phyloP scores from a whole-genome alignment of 768 basidiomycete species.

The Brasilioporus rufonigricans region DNA sequence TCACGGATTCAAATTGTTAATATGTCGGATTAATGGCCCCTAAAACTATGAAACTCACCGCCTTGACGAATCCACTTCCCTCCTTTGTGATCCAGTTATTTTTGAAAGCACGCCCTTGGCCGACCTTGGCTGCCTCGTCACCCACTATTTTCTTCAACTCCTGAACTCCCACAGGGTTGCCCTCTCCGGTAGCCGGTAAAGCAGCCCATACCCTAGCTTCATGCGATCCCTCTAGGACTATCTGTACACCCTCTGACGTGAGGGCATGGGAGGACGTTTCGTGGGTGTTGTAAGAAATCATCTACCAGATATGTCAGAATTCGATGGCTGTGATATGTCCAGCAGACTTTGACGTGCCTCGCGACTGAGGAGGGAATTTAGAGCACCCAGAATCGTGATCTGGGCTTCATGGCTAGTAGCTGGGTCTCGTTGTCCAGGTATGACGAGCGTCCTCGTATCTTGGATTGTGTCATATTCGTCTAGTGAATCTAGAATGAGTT shows the following conservation, averaged over 20 bases:
- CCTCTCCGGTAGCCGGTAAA: constrained; percentile 69
- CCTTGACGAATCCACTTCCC: constrained; percentile 80
- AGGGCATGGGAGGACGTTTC: constrained; percentile 72
- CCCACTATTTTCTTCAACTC: constrained; percentile 78
- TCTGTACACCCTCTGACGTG: constrained; percentile 79
- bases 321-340: constrained; percentile 1
- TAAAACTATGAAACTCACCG: constrained; percentile 49
- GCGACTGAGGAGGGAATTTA: constrained; percentile 86
- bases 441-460: constrained; percentile 65
- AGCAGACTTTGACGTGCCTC: constrained; percentile 52
- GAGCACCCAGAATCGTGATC: constrained; percentile 79
- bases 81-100: constrained; percentile 96
- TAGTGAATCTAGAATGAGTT: constrained; percentile 74
- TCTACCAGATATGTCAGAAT: constrained; percentile 45
- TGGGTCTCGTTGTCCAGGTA: constrained; percentile 59
- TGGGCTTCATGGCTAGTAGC: constrained; percentile 75
- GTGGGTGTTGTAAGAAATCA: constrained; percentile 78
- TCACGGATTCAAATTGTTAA: constrained; percentile 29
- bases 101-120: constrained; percentile 95
- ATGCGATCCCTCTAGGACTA: constrained; percentile 82
- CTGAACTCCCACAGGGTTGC: constrained; percentile 58
- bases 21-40: neutral
- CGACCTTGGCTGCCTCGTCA: constrained; percentile 87
- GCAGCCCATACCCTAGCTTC: constrained; percentile 94
- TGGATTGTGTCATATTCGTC: constrained; percentile 51